Percentiles rank a stretch among this genome's conserved stretches.
Conservation (phyloP, 2,329 filamentous ascomycete genomes). For the Neonectria coccinea region DNA sequence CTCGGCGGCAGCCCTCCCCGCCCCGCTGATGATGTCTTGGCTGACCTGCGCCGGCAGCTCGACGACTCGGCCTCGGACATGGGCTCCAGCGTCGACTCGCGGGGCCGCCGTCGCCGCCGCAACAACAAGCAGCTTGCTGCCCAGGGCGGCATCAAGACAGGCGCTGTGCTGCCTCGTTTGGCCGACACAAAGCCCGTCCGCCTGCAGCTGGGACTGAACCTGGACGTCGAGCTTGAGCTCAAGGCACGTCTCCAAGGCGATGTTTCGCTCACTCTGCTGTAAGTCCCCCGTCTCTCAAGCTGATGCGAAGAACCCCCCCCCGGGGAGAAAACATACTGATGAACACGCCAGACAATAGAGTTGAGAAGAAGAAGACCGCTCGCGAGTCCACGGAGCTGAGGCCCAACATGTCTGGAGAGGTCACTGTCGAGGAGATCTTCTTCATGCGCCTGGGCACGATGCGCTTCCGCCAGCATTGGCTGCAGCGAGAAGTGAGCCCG, state of each 20-base stretch:
- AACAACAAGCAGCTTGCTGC: conserved; percentile 38
- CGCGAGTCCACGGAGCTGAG: conserved; percentile 27
- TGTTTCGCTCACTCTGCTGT: conserved; percentile 37
- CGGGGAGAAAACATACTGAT: conserved; percentile 1
- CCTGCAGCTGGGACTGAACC: conserved; percentile 35
- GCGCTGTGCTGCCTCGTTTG: conserved; percentile 31
- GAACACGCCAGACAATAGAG: conserved; percentile 34
- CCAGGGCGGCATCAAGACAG: conserved; percentile 35
- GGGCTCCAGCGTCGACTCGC: conserved; percentile 36
- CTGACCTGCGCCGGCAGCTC: conserved; percentile 37
- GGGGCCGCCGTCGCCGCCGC: conserved; percentile 36
- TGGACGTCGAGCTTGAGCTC: conserved; percentile 37
- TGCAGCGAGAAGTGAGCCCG: conserved; percentile 34
- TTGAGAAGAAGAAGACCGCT: conserved; percentile 34
- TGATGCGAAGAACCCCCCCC: conserved; percentile 2
- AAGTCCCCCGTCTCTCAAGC: conserved; percentile 11
- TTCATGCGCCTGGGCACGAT: conserved; percentile 35
- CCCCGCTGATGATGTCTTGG: conserved; percentile 31
- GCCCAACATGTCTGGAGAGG: conserved; percentile 29
- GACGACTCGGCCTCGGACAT: conserved; percentile 37
- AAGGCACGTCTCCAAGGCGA: conserved; percentile 37
- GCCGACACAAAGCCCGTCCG: conserved; percentile 37
- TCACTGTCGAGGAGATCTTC: conserved; percentile 36
- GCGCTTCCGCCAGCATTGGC: conserved; percentile 27
- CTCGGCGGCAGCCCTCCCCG: conserved; percentile 30